Evolutionary conservation across 495 filamentous ascomycete species (phyloP), one percentile per base, ranked within the genome.

Genomic region (Lophium mytilinum): DNA sequence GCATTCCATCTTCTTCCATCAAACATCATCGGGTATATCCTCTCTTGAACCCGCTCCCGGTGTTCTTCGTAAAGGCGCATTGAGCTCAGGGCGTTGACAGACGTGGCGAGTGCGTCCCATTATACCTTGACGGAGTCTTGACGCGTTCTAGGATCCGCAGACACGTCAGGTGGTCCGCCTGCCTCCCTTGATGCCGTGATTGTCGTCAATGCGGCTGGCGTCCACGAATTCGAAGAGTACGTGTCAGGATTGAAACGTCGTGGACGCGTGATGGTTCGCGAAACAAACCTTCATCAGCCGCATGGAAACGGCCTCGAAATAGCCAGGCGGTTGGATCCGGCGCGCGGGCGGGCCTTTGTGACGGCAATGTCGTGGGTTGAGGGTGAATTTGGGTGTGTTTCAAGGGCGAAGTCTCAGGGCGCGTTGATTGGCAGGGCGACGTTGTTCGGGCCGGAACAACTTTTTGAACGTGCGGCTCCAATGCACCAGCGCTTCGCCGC

Each of bases 371-470:
- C 40, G 48, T 30, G 37, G 45, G 57, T 64, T 50, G 57, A 53
- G 48, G 53, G 36, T 39, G 35, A 55, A 50, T 19, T 33, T 46
- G 55, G 54, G 55, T 63, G 6, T 40, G 43, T 19, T 15, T 39
- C 36, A 39, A 34, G 51, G 48, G 52, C 9, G 42, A 15, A n/a
- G 37, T 18, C 5, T 21, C 30, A 18, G 18, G 12, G 4, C 18
- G 9, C 9, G 45, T 55, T 60, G 61, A 64, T 64, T 60, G 61
- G 61, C 18, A 34, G 41, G 48, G 43, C 53, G 53, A 17, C 12
- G 47, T 24, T n/a, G 30, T 33, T 45, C 9, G 33, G 12, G 12
- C 45, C 21, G 45, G 19, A 11, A 24, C 6, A 33, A 11, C 15
- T 21, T n/a, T n/a, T n/a, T n/a, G n/a, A n/a, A n/a, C n/a, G n/a